These are phyloP conservation scores for Lasiodiplodia sp. DNA, from an alignment of 2,329 filamentous ascomycete species.

Conservation along the genomic window DNA sequence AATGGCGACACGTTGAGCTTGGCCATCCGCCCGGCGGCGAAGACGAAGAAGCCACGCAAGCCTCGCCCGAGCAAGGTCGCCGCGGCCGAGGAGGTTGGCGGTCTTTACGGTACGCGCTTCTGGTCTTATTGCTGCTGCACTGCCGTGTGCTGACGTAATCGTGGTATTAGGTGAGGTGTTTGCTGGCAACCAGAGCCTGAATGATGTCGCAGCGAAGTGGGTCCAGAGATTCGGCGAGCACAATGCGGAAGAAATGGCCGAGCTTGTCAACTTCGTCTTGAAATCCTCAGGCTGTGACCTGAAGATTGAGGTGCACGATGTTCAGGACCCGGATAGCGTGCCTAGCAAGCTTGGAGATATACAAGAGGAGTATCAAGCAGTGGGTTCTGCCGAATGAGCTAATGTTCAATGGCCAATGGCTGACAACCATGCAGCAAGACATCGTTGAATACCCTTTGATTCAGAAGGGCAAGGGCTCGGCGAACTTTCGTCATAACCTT, in stretches of 20 bases:
- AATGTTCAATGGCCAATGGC: not conserved
- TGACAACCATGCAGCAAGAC: slow-evolving; percentile 62
- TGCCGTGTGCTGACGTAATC: slow-evolving; percentile 27
- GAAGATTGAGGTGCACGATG: slow-evolving; percentile 80
- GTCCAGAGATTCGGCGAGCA: slow-evolving; percentile 63
- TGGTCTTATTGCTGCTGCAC: slow-evolving; percentile 5
- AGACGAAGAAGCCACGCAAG: slow-evolving; percentile 53
- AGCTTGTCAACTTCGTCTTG: slow-evolving; percentile 67
- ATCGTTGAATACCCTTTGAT: slow-evolving; percentile 92
- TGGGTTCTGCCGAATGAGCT: slow-evolving; percentile 48
- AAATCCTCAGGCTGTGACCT: slow-evolving; percentile 80
- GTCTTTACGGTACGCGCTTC: slow-evolving; percentile 61
- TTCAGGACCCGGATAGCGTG: slow-evolving; percentile 88
- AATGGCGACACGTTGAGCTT: slow-evolving; percentile 59
- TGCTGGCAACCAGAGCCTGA: slow-evolving; percentile 60
- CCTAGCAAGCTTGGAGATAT: slow-evolving; percentile 80
- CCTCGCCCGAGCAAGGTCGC: slow-evolving; percentile 58
- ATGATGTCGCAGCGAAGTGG: slow-evolving; percentile 66
- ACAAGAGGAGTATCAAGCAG: slow-evolving; percentile 86
- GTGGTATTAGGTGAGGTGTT: slow-evolving; percentile 63
- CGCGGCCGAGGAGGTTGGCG: slow-evolving; percentile 60
- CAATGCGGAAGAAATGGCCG: slow-evolving; percentile 54
- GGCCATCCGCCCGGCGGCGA: slow-evolving; percentile 61
- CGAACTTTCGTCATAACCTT: slow-evolving; percentile 79
- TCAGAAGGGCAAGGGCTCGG: slow-evolving; percentile 77